Evolutionary conservation across 768 basidiomycete species (phyloP).

Genomic region (Leccinum subtestaceum): DNA sequence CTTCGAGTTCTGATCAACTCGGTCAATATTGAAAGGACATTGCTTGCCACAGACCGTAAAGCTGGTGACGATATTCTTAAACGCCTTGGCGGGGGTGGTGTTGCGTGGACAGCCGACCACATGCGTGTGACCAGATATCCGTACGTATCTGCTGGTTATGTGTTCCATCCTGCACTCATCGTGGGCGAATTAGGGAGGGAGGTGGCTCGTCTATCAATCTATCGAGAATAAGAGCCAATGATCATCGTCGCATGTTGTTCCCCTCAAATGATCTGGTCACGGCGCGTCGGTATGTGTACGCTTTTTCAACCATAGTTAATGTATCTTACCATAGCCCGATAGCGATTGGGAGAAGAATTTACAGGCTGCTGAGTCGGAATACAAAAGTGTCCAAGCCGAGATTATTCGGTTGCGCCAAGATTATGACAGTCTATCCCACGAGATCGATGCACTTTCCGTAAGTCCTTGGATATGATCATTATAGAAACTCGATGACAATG

Average conservation of each 20-base stretch:
- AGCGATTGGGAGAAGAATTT: conserved; percentile 50
- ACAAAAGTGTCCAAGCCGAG: conserved; percentile 28
- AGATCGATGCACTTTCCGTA: conserved; percentile 37
- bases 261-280: conserved; percentile 48
- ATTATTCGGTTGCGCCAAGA: conserved; percentile 27
- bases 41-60: conserved; percentile 62
- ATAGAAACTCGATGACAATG: background rate
- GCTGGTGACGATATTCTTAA: conserved; percentile 58
- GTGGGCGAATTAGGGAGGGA: conserved; percentile 50
- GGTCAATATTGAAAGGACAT: conserved; percentile 62
- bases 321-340: background rate
- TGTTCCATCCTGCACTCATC: background rate
- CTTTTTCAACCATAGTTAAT: background rate
- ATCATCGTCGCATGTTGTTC: conserved; percentile 49
- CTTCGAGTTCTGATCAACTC: conserved; percentile 80
- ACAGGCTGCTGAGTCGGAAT: conserved; percentile 38
- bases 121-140: conserved; percentile 63
- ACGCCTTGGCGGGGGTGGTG: conserved; percentile 45
- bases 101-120: conserved; percentile 60
- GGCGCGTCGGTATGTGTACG: conserved; percentile 43
- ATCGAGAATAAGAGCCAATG: conserved; percentile 24
- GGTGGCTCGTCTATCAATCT: conserved; percentile 55
- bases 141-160: conserved; percentile 39
- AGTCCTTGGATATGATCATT: conserved; percentile 7
- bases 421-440: conserved; percentile 29